Evolutionary conservation across 75 land plant species (phyloP).

Genomic region (Azolla pinnata): DNA sequence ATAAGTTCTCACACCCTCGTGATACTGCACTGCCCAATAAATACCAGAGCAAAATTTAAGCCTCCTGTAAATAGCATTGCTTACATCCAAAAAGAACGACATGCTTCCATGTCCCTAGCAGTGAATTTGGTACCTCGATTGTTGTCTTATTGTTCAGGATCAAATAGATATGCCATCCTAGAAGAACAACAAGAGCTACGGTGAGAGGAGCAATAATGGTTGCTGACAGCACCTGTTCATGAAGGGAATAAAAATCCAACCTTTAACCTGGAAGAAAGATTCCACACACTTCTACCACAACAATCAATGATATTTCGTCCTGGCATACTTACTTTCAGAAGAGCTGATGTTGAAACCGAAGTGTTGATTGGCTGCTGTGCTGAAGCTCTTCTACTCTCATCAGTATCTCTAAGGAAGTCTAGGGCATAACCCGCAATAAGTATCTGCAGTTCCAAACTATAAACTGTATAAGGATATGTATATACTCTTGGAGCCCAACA

Average conservation of each 20-base stretch:
- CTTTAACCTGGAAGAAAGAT: no score
- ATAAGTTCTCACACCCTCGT: conserved; percentile 43
- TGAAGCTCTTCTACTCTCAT: no score
- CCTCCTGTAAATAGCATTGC: no score
- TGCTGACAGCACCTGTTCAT: conserved; percentile 24
- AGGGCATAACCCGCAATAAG: not conserved
- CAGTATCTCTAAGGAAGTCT: not conserved
- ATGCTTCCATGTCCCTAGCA: no score
- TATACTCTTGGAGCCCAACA: no score
- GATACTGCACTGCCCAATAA: conserved; percentile 34
- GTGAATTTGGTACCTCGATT: conserved; percentile 19
- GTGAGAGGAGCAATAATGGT: conserved; percentile 12
- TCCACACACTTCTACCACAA: not conserved
- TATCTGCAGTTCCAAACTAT: conserved; percentile 3
- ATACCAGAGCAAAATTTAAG: no score
- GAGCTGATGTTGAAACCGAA: conserved; percentile 11
- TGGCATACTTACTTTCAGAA: conserved; percentile 9
- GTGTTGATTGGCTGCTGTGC: no score
- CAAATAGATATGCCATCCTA: conserved; percentile 28
- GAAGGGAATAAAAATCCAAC: not conserved
- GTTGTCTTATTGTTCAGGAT: conserved; percentile 33
- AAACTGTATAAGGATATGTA: no score
- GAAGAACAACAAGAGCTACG: conserved; percentile 17
- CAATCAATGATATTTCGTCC: not conserved
- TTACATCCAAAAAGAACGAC: no score